Percentiles rank a stretch among this genome's conserved stretches.
phyloP scores from a whole-genome alignment of 2,329 filamentous ascomycete genomes.

The Phaeosphaeria sp. region DNA sequence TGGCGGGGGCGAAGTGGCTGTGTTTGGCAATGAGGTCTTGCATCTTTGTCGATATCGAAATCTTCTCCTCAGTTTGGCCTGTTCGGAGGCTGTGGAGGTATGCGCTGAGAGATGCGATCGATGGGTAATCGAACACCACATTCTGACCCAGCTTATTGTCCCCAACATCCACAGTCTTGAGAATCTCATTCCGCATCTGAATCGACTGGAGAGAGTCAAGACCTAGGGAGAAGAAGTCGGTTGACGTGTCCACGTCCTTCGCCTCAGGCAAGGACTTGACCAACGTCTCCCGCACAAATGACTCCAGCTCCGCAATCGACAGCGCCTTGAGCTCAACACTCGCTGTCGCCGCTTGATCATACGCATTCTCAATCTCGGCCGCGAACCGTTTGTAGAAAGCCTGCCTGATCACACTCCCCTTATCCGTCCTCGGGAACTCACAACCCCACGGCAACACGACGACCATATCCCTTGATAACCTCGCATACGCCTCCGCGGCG shows the following conservation, averaged over 20 bases:
- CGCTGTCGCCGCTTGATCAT: conserved; percentile 32
- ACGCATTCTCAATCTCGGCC: conserved; percentile 56
- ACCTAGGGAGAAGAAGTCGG: conserved; percentile 66
- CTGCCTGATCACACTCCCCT: conserved; percentile 63
- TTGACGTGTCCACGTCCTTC: conserved; percentile 35
- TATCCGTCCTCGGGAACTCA: conserved; percentile 61
- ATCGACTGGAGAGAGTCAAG: conserved; percentile 67
- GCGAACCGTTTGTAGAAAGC: conserved; percentile 59
- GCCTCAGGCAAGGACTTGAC: conserved; percentile 17
- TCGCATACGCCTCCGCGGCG: conserved; percentile 58
- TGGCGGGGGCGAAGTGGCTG: conserved; percentile 31
- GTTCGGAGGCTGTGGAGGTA: conserved; percentile 54
- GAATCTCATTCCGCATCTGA: conserved; percentile 59
- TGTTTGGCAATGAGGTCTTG: conserved; percentile 54
- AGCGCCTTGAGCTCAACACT: conserved; percentile 24
- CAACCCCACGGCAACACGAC: conserved; percentile 55
- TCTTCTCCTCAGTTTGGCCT: conserved; percentile 40
- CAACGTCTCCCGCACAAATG: conserved; percentile 26
- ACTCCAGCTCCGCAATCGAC: conserved; percentile 35
- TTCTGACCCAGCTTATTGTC: conserved; percentile 59
- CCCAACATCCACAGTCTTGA: conserved; percentile 58
- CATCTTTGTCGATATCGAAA: conserved; percentile 54
- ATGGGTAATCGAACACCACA: conserved; percentile 65
- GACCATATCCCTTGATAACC: conserved; percentile 63
- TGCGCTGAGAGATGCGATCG: conserved; percentile 54